A percentile compares a stretch with the other conserved stretches of the same genome.
Evolutionary conservation across 306 rosid species (phyloP).

Genomic region (Oemleria cerasiformis): DNA sequence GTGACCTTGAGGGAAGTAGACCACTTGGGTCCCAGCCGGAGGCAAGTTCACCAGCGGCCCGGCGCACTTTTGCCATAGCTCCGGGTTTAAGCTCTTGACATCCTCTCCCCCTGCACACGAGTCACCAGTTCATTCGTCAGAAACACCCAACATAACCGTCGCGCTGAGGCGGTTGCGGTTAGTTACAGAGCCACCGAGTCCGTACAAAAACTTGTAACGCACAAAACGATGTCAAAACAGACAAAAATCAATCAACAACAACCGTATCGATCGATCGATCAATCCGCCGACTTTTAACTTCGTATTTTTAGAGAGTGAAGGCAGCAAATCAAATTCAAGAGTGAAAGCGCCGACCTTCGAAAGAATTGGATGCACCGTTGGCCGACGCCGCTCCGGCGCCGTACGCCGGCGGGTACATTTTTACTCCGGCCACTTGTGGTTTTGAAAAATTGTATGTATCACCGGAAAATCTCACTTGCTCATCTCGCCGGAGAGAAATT

Average conservation of each 20-base stretch:
- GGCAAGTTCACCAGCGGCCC: slow-evolving; percentile 92
- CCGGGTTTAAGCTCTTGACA: slow-evolving; percentile 62
- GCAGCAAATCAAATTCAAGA: neutral
- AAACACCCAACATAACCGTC: neutral
- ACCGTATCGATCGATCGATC: slow-evolving; percentile 12
- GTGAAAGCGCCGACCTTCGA: slow-evolving; percentile 41
- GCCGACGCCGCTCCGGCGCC: slow-evolving; percentile 34
- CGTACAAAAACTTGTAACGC: slow-evolving; percentile 18
- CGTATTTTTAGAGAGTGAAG: neutral
- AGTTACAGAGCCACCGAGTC: slow-evolving; percentile 2
- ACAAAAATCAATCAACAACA: neutral
- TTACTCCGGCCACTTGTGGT: slow-evolving; percentile 18
- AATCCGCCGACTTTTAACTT: slow-evolving; percentile 14
- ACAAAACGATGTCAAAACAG: slow-evolving; percentile 1
- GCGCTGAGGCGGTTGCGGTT: neutral
- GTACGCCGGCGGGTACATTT: slow-evolving; percentile 64
- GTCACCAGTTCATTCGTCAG: slow-evolving; percentile 21
- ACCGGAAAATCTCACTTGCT: slow-evolving; percentile 20
- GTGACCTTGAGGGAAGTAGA: slow-evolving; percentile 96
- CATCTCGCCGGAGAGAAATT: slow-evolving; percentile 20
- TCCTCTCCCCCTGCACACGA: slow-evolving; percentile 45
- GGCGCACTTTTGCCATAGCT: slow-evolving; percentile 97
- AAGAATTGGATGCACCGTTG: slow-evolving; percentile 33
- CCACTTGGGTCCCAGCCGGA: slow-evolving; percentile 74
- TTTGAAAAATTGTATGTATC: neutral